A percentile compares a stretch with the other conserved stretches of the same genome.
Conservation (phyloP, 192 early-diverging fungal species). For the Phlyctochytrium arcticum region DNA sequence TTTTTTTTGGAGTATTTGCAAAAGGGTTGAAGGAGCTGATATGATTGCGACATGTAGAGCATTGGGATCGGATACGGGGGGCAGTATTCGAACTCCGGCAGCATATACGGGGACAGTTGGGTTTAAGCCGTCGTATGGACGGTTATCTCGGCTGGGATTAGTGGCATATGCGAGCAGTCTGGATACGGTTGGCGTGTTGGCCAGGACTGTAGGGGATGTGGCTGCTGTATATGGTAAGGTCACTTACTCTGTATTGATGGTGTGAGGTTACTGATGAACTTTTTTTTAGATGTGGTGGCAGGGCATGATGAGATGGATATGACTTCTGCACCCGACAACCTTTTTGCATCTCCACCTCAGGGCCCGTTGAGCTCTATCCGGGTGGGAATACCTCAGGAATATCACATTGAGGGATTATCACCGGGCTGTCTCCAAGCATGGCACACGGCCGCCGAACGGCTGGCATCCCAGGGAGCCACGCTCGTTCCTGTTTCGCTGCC, state of each 20-base stretch:
- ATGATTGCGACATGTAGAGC: slow-evolving; percentile 45
- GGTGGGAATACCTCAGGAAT: slow-evolving; percentile 74
- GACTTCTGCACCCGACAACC: slow-evolving; percentile 47
- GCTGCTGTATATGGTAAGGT: slow-evolving; percentile 54
- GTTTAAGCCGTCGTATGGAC: slow-evolving; percentile 90
- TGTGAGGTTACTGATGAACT: no score
- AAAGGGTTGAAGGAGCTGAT: neutral
- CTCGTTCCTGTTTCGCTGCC: slow-evolving; percentile 70
- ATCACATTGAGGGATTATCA: slow-evolving; percentile 71
- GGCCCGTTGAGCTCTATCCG: no score
- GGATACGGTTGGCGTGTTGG: slow-evolving; percentile 83
- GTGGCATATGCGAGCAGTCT: slow-evolving; percentile 82
- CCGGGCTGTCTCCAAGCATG: slow-evolving; percentile 51
- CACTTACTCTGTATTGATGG: no score
- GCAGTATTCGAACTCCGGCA: slow-evolving; percentile 89
- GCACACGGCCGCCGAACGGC: slow-evolving; percentile 48
- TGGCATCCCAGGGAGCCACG: slow-evolving; percentile 61
- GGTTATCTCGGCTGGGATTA: slow-evolving; percentile 77
- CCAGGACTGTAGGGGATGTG: slow-evolving; percentile 56
- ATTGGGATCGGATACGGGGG: slow-evolving; percentile 91
- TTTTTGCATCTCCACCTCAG: slow-evolving; percentile 41
- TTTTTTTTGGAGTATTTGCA: neutral
- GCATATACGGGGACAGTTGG: slow-evolving; percentile 91
- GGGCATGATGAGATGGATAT: slow-evolving; percentile 58
- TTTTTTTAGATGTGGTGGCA: slow-evolving; percentile 59